Conservation (phyloP, 345 rosid species). For the Euphorbia peplus region DNA sequence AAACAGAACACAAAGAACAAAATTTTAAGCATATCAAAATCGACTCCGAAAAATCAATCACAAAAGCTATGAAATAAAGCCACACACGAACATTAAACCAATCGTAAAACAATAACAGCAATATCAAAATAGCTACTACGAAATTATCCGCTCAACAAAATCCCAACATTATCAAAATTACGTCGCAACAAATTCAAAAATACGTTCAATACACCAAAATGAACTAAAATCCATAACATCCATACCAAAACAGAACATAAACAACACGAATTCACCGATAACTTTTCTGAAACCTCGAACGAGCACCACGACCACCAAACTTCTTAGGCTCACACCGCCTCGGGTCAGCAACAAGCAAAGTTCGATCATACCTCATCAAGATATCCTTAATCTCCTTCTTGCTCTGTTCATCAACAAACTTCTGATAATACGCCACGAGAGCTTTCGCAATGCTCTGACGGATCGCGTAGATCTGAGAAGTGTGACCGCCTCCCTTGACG, state of each 20-base stretch:
- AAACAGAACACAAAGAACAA: neutral
- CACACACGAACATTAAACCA: neutral
- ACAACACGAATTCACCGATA: slow-evolving; percentile 50
- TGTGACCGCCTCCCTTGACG: slow-evolving; percentile 74
- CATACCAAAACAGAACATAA: neutral
- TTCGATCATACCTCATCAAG: slow-evolving; percentile 68
- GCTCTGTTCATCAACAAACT: slow-evolving; percentile 75
- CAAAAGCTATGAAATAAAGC: neutral
- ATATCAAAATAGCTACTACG: neutral
- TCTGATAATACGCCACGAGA: slow-evolving; percentile 71
- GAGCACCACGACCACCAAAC: slow-evolving; percentile 86
- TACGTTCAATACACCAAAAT: neutral
- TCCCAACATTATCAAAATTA: neutral
- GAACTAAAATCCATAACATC: slow-evolving; percentile 4
- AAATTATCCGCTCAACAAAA: neutral
- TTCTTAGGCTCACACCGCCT: slow-evolving; percentile 89
- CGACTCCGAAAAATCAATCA: too few species aligned
- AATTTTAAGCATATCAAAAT: neutral
- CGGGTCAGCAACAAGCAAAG: slow-evolving; percentile 79
- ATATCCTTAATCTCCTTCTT: slow-evolving; percentile 88
- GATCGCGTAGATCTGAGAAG: slow-evolving; percentile 85
- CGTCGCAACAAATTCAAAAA: neutral
- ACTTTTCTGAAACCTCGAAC: slow-evolving; percentile 85
- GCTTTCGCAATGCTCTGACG: slow-evolving; percentile 93
- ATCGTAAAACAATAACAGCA: neutral